Evolutionary conservation across 805 yeast species (phyloP).

Genomic region (Barnettozyma sucrosica): DNA sequence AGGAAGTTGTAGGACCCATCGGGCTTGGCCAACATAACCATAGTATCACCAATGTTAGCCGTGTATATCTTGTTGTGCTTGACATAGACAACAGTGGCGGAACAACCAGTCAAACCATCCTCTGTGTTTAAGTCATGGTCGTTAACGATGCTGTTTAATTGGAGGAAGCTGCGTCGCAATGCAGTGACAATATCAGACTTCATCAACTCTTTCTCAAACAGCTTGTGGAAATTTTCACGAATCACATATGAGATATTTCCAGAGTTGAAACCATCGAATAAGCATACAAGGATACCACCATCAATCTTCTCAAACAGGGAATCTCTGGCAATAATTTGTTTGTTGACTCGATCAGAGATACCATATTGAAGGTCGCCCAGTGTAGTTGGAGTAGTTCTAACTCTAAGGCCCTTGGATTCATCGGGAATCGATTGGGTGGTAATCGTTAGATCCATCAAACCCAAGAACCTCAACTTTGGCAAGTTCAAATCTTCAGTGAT

Average conservation of each 20-base stretch:
- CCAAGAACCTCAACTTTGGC: conserved; percentile 65
- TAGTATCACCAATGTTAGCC: conserved; percentile 89
- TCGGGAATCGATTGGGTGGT: conserved; percentile 88
- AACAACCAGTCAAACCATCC: conserved; percentile 77
- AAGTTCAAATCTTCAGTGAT: conserved; percentile 78
- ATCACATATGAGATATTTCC: conserved; percentile 66
- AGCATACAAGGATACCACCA: conserved; percentile 71
- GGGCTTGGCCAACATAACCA: conserved; percentile 69
- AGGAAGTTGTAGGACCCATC: conserved; percentile 77
- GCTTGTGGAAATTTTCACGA: conserved; percentile 63
- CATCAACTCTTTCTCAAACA: conserved; percentile 61
- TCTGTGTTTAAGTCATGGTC: conserved; percentile 49
- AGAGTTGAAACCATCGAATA: conserved; percentile 75
- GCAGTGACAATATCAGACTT: conserved; percentile 59
- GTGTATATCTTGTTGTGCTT: conserved; percentile 64
- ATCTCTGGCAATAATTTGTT: conserved; percentile 69
- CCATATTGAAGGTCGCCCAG: conserved; percentile 78
- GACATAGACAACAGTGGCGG: conserved; percentile 77
- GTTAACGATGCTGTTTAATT: conserved; percentile 69
- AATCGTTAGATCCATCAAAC: conserved; percentile 91
- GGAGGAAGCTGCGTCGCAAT: conserved; percentile 71
- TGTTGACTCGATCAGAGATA: conserved; percentile 82
- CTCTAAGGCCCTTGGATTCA: conserved; percentile 73
- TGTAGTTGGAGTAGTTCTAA: conserved; percentile 84
- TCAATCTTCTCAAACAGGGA: conserved; percentile 82